phyloP scores from a whole-genome alignment of 768 basidiomycete genomes.

The Lactarius quietus region DNA sequence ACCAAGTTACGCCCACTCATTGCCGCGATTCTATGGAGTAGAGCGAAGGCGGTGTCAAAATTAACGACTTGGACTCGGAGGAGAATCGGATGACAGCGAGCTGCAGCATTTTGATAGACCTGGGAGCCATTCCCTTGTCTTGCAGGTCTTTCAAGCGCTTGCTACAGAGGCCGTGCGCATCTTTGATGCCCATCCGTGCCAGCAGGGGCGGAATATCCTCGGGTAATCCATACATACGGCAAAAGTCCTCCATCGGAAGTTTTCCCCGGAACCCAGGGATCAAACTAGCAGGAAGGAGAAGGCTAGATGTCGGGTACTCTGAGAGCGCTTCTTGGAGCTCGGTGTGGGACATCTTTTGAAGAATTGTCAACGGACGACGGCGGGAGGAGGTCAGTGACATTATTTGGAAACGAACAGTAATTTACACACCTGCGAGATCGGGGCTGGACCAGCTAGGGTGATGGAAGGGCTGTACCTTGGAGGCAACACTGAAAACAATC shows the following conservation, averaged over 20 bases:
- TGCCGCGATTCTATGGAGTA: no score
- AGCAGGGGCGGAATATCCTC: slow-evolving; percentile 6
- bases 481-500: background rate
- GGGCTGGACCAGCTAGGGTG: background rate
- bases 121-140: background rate
- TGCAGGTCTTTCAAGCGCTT: slow-evolving; percentile 9
- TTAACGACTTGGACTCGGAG: background rate
- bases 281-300: slow-evolving; percentile 15
- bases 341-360: slow-evolving; percentile 15
- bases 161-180: slow-evolving; percentile 14
- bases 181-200: slow-evolving; percentile 7
- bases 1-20: background rate
- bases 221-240: slow-evolving; percentile 8
- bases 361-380: no score
- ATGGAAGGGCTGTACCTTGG: background rate
- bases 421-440: slow-evolving; percentile 18
- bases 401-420: background rate
- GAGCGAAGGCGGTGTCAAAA: no score
- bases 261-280: slow-evolving; percentile 7
- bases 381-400: background rate
- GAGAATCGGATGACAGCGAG: slow-evolving; percentile 12
- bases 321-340: slow-evolving; percentile 14
- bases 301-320: background rate
- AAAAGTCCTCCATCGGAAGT: slow-evolving; percentile 10
- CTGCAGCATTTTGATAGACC: slow-evolving; percentile 13